phyloP scores from a whole-genome alignment of 805 yeast species.

The Saccharomycopsis sp. region DNA sequence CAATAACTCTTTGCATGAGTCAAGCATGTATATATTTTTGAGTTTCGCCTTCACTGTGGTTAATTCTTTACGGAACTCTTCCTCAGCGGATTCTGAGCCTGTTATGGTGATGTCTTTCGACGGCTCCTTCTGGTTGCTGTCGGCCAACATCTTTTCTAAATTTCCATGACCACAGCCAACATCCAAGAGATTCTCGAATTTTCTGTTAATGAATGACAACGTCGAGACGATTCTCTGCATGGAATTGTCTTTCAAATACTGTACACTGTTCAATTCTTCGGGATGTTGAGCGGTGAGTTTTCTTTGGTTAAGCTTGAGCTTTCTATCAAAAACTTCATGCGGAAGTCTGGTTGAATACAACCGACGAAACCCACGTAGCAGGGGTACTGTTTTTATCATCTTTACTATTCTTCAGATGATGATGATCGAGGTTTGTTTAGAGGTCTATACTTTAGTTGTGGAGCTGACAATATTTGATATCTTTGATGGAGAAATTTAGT shows the following conservation, averaged over 20 bases:
- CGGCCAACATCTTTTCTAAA: conserved; percentile 33
- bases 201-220: conserved; percentile 62
- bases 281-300: conserved; percentile 34
- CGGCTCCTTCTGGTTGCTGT: conserved; percentile 21
- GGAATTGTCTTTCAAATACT: conserved; percentile 69
- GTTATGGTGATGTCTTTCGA: conserved; percentile 5
- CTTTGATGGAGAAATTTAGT: too few relatives aligned
- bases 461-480: too few relatives aligned
- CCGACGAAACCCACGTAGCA: neutral
- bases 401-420: too few relatives aligned
- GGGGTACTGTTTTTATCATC: neutral
- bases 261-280: conserved; percentile 47
- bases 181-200: conserved; percentile 56
- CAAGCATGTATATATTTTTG: conserved; percentile 56
- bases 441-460: too few relatives aligned
- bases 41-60: conserved; percentile 45
- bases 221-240: conserved; percentile 70
- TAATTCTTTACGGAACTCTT: conserved; percentile 46
- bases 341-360: conserved; percentile 18
- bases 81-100: conserved; percentile 25
- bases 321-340: conserved; percentile 54
- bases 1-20: conserved; percentile 49
- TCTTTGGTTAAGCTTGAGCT: conserved; percentile 55
- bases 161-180: conserved; percentile 72
- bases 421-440: too few relatives aligned